phyloP scores from a whole-genome alignment of 1,139 yeast species.

The Saccharomyces pastorianus region DNA sequence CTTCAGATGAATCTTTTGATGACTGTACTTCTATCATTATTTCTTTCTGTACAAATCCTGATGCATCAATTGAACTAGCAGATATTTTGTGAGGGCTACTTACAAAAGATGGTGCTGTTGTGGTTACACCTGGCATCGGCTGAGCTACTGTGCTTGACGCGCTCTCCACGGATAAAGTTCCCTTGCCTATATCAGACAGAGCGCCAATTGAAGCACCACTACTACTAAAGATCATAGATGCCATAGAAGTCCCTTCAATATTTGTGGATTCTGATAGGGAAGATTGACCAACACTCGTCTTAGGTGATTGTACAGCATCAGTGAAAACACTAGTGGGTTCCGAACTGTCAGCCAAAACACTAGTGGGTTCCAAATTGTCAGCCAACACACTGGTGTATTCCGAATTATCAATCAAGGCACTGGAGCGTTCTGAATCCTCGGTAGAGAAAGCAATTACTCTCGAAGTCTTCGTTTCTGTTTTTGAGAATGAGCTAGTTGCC shows the following conservation, averaged over 20 bases:
- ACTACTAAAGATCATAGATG: neutral
- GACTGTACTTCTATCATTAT: neutral
- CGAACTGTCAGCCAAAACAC: neutral
- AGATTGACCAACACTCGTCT: neutral
- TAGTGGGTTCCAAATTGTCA: neutral
- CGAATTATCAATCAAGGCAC: neutral
- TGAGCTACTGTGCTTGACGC: neutral
- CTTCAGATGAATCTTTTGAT: neutral
- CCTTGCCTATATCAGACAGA: neutral
- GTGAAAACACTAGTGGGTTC: neutral
- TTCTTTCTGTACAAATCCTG: neutral
- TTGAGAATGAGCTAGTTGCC: neutral
- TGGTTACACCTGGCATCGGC: neutral
- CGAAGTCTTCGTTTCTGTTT: neutral
- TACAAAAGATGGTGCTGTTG: neutral
- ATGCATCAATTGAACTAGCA: neutral
- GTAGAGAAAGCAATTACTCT: neutral
- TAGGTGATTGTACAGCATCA: neutral
- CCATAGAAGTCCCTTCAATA: neutral
- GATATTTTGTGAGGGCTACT: neutral
- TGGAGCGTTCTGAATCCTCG: too few species aligned
- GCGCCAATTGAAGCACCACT: neutral
- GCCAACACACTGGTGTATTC: neutral
- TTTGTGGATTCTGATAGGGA: neutral
- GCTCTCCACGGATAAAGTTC: neutral